Evolutionary conservation across 805 yeast genomes (phyloP).

Genomic region (Isabelozyma pseudorhagii): DNA sequence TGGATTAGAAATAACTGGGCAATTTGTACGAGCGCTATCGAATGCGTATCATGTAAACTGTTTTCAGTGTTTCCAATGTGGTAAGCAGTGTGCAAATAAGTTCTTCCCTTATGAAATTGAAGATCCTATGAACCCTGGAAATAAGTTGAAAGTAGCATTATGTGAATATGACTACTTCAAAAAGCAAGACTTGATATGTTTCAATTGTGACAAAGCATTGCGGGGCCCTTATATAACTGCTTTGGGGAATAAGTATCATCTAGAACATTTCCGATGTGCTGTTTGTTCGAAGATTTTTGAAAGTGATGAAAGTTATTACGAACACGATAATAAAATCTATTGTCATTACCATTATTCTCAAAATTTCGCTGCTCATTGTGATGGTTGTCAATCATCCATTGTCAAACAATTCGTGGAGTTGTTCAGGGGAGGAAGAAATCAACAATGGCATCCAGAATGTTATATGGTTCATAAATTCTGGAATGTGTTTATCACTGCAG

Average conservation of each 20-base stretch:
- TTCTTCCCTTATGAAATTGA: constrained; percentile 74
- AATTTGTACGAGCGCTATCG: constrained; percentile 81
- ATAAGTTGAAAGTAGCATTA: constrained; percentile 39
- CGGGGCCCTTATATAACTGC: constrained; percentile 95
- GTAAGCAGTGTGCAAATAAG: constrained; percentile 73
- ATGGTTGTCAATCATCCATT: constrained; percentile 89
- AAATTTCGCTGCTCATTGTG: constrained; percentile 81
- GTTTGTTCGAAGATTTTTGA: constrained; percentile 85
- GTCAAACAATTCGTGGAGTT: constrained; percentile 93
- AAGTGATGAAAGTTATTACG: constrained; percentile 87
- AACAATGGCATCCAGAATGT: constrained; percentile 99
- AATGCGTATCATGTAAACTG: constrained; percentile 82
- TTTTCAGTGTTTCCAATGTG: constrained; percentile 84
- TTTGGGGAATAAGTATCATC: constrained; percentile 84
- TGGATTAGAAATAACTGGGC: constrained; percentile 47
- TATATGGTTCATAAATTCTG: constrained; percentile 96
- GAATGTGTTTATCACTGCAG: constrained; percentile 78
- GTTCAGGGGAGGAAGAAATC: constrained; percentile 83
- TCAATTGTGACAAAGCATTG: constrained; percentile 78
- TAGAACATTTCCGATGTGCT: constrained; percentile 92
- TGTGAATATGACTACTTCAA: constrained; percentile 93
- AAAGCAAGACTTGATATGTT: constrained; percentile 81
- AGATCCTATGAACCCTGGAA: constrained; percentile 33
- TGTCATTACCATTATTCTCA: constrained; percentile 94
- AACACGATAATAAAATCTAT: constrained; percentile 75